A percentile compares a stretch with the other conserved stretches of the same genome.
These are phyloP conservation scores for Saccharomycopsis hybrid DNA, from an alignment of 1,139 yeast genomes.

Conservation along the genomic window DNA sequence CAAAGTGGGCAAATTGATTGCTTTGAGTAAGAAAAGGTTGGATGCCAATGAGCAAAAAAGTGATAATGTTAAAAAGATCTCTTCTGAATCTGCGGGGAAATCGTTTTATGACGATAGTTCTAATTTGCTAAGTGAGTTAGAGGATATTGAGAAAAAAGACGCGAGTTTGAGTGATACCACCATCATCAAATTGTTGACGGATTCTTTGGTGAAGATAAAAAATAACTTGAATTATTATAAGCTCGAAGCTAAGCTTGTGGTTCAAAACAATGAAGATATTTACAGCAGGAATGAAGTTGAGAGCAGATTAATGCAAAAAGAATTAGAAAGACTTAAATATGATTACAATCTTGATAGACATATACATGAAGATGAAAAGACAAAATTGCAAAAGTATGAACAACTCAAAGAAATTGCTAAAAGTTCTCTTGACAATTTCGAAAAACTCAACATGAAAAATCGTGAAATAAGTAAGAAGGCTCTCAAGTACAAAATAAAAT, in stretches of 20 bases:
- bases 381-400: slow-evolving; percentile 9
- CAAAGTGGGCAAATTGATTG: slow-evolving; percentile 3
- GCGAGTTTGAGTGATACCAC: background rate
- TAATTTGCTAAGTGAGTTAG: slow-evolving; percentile 2
- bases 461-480: slow-evolving; percentile 17
- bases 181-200: slow-evolving; percentile 9
- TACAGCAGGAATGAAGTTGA: slow-evolving; percentile 15
- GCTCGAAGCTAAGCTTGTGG: slow-evolving; percentile 14
- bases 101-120: slow-evolving; percentile 1
- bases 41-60: background rate
- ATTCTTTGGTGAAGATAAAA: slow-evolving; percentile 9
- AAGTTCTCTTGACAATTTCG: slow-evolving; percentile 11
- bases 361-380: slow-evolving; percentile 2
- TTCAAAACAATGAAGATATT: slow-evolving; percentile 13
- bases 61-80: too few species aligned
- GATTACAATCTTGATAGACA: slow-evolving; percentile 3
- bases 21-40: slow-evolving; percentile 6
- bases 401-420: slow-evolving; percentile 11
- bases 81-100: background rate
- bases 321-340: slow-evolving; percentile 11
- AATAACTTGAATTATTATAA: slow-evolving; percentile 13
- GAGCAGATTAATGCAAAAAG: slow-evolving; percentile 15
- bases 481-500: slow-evolving; percentile 20
- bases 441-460: slow-evolving; percentile 7
- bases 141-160: background rate